Evolutionary conservation across 257 asterid species (phyloP), one percentile per base, ranked within the genome.

Genomic region (Penstemon davidsonii): DNA sequence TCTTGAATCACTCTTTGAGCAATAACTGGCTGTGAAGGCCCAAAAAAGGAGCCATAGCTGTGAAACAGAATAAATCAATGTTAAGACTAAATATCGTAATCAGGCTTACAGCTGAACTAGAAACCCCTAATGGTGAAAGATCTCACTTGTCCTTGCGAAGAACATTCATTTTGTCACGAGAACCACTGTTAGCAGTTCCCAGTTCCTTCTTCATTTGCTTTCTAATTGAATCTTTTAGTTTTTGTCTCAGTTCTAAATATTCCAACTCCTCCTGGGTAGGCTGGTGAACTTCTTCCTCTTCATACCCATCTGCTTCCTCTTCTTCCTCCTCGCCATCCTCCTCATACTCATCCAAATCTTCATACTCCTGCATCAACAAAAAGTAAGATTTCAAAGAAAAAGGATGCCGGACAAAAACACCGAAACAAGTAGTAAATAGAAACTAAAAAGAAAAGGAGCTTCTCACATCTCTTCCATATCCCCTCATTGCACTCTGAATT

Each of bases 1-100:
- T 91, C 96, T 81, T 94, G 91, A 78, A 94, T 88, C 45, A 94
- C 99, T 83, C 99, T 86, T 66, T 80, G 86, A 73, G 99, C 90
- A 78, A 94, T 94, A 77, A 85, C 85, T 8, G 97, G 97, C 76
- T 86, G 93, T 15, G 97, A 88, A 64, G 96, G 97, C 62, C 99
- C 99, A 77, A 94, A 94, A 79, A 94, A 94, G 70, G 96, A 87
- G 52, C 99, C 99, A 77, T 77, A 91, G 72, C 99, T 94, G 90
- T 81, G 79, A 45, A 65, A 54, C 19, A 75, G 58, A 36, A 52
- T 66, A 61, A 36, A 18, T 41, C 38, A 61, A 41, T 12, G 39
- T 78, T 45, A 76, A 13, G 49, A 47, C 36, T 39, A 4, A 61
- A 33, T 39, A 49, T 46, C 49, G 71, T 60, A n/a, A 39, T 7